Conservation (phyloP, 192 early-diverging fungal genomes). For the Coemansia sp. region DNA sequence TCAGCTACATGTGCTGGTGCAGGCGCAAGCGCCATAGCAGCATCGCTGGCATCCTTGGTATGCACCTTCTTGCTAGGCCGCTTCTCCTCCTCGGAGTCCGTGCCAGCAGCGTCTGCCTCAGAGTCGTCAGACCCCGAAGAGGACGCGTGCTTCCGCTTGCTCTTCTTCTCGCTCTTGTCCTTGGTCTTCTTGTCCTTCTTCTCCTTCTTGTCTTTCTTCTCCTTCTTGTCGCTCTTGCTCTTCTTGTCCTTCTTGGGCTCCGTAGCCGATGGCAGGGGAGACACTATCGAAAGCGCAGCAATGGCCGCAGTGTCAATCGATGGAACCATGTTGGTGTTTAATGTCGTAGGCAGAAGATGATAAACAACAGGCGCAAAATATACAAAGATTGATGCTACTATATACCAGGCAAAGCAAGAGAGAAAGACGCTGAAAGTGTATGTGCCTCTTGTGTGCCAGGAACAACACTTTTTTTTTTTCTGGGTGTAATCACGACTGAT, state of each 20-base stretch:
- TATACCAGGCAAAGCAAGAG: constrained; percentile 1
- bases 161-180: constrained; percentile 52
- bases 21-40: constrained; percentile 28
- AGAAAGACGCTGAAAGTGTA: background rate
- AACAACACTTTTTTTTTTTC: no score
- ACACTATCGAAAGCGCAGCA: constrained; percentile 11
- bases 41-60: constrained; percentile 34
- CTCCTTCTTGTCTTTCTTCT: constrained; percentile 40
- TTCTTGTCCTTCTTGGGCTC: constrained; percentile 22
- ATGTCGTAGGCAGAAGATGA: background rate
- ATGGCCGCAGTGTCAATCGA: constrained; percentile 28
- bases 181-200: constrained; percentile 38
- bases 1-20: constrained; percentile 21
- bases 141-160: constrained; percentile 42
- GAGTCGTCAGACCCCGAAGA: constrained; percentile 24
- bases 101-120: constrained; percentile 2
- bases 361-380: background rate
- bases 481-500: background rate
- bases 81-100: constrained; percentile 19
- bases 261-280: constrained; percentile 1
- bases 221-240: constrained; percentile 29
- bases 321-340: constrained; percentile 19
- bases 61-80: constrained; percentile 56
- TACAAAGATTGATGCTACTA: constrained; percentile 2
- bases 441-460: no score